These are phyloP conservation scores for Penicillium diatomitis DNA, from an alignment of 495 filamentous ascomycete genomes.

Conservation along the genomic window DNA sequence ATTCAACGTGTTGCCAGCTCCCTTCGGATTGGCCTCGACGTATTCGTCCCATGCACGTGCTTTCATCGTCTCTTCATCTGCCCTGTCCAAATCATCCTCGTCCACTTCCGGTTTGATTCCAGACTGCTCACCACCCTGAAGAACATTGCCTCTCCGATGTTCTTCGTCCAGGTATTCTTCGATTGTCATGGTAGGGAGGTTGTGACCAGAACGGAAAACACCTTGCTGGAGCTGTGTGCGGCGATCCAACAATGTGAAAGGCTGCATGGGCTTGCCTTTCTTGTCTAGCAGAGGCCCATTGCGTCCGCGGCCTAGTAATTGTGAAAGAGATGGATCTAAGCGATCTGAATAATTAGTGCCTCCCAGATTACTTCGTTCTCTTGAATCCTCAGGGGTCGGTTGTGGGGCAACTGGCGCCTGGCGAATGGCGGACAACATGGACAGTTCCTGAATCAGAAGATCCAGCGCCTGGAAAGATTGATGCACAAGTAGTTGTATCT, in stretches of 20 bases:
- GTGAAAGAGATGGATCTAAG: slow-evolving; percentile 55
- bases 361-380: slow-evolving; percentile 32
- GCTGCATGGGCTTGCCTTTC: slow-evolving; percentile 79
- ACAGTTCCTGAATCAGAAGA: slow-evolving; percentile 69
- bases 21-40: slow-evolving; percentile 78
- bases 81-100: slow-evolving; percentile 80
- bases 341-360: slow-evolving; percentile 58
- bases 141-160: slow-evolving; percentile 72
- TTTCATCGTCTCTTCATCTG: slow-evolving; percentile 85
- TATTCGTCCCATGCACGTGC: slow-evolving; percentile 94
- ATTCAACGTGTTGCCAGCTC: slow-evolving; percentile 80
- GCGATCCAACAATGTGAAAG: slow-evolving; percentile 77
- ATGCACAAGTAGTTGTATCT: slow-evolving; percentile 62
- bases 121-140: slow-evolving; percentile 70
- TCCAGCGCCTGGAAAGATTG: slow-evolving; percentile 80
- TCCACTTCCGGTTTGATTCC: slow-evolving; percentile 61
- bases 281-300: slow-evolving; percentile 70
- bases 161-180: slow-evolving; percentile 97
- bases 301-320: slow-evolving; percentile 42
- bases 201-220: slow-evolving; percentile 86
- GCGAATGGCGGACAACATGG: slow-evolving; percentile 70
- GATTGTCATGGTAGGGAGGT: slow-evolving; percentile 92
- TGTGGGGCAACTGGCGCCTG: slow-evolving; percentile 20
- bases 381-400: slow-evolving; percentile 36
- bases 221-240: slow-evolving; percentile 69